phyloP scores from a whole-genome alignment of 1,284 basidiomycete species.

The Ustilago vetiveriae region DNA sequence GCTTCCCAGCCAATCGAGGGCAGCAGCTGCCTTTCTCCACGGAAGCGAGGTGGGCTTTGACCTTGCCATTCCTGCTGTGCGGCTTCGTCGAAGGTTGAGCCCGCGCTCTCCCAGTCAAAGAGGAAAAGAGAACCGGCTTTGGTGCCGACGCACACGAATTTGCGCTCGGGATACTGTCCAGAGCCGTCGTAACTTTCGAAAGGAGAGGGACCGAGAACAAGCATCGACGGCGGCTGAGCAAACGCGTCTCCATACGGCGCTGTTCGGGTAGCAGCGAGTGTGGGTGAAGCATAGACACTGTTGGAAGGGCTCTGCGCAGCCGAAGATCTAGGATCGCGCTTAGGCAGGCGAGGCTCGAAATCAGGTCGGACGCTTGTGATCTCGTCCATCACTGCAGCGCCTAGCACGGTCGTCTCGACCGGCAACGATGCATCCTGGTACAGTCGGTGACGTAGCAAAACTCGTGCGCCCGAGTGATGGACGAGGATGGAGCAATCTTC shows the following conservation, averaged over 20 bases:
- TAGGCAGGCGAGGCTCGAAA: constrained; percentile 53
- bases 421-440: neutral
- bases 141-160: constrained; percentile 61
- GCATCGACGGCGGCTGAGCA: constrained; percentile 4
- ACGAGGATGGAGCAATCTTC: constrained; percentile 34
- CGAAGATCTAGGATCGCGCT: constrained; percentile 30
- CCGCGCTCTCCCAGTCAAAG: constrained; percentile 57
- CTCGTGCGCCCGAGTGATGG: constrained; percentile 39
- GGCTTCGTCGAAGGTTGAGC: constrained; percentile 24
- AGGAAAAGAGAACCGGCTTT: constrained; percentile 53
- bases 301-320: constrained; percentile 24
- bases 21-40: constrained; percentile 74
- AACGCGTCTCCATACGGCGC: neutral
- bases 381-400: constrained; percentile 45
- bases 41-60: constrained; percentile 73
- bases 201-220: constrained; percentile 36
- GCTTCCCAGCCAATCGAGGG: constrained; percentile 58
- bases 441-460: constrained; percentile 47
- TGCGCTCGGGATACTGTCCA: constrained; percentile 52
- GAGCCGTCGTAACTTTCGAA: constrained; percentile 23
- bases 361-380: constrained; percentile 56
- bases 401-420: constrained; percentile 49
- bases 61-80: constrained; percentile 53
- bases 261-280: constrained; percentile 20
- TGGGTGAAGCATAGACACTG: constrained; percentile 33